These are phyloP conservation scores for Irpex sp. DNA, from an alignment of 1,284 basidiomycete species.

Conservation along the genomic window DNA sequence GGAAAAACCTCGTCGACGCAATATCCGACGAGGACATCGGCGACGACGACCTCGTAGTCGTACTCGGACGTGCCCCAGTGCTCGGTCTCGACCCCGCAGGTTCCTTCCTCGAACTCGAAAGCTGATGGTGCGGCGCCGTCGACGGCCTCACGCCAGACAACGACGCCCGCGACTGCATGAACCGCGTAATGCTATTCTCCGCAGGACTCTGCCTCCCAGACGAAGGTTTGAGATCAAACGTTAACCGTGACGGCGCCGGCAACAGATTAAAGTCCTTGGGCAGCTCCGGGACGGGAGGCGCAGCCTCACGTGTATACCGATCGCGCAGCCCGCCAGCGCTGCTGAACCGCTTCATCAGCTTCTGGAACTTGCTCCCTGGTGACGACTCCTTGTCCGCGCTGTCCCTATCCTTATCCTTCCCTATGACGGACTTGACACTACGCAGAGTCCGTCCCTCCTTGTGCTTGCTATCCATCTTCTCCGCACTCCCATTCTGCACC, in stretches of 20 bases:
- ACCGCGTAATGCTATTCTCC: conserved; percentile 20
- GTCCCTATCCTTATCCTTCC: conserved; percentile 18
- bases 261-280: conserved; percentile 36
- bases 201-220: conserved; percentile 11
- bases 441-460: conserved; percentile 12
- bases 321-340: conserved; percentile 55
- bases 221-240: conserved; percentile 21
- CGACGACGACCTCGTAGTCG: conserved; percentile 43
- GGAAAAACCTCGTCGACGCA: conserved; percentile 49
- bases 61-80: conserved; percentile 31
- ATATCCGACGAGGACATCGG: conserved; percentile 56
- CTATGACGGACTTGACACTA: conserved; percentile 12
- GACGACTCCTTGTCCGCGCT: conserved; percentile 28
- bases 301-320: conserved; percentile 35
- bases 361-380: conserved; percentile 52
- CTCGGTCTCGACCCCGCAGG: conserved; percentile 18
- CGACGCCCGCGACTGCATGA: conserved; percentile 30
- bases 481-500: conserved; percentile 10
- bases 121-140: conserved; percentile 12
- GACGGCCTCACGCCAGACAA: conserved; percentile 25
- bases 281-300: conserved; percentile 62
- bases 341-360: conserved; percentile 66
- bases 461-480: conserved; percentile 5
- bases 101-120: conserved; percentile 11
- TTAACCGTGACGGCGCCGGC: conserved; percentile 15